phyloP scores from a whole-genome alignment of 306 rosid species.

The Glycine soja region DNA sequence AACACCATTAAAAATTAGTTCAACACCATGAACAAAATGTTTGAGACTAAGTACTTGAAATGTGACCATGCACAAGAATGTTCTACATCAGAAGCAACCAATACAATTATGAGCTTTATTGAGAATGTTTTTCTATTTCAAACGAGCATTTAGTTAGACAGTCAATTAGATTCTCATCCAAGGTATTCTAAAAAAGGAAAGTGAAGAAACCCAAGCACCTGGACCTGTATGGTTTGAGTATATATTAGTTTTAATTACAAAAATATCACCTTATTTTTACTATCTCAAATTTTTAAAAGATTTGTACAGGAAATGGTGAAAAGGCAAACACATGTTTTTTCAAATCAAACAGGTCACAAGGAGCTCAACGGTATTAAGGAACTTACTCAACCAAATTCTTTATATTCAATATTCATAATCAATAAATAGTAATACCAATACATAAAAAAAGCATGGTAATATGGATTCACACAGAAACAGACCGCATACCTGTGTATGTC shows the following conservation, averaged over 20 bases:
- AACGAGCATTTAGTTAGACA: not conserved
- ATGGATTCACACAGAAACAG: conserved; percentile 21
- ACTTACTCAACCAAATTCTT: conserved; percentile 28
- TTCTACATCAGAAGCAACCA: not conserved
- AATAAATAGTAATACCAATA: conserved; percentile 5
- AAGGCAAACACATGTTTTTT: not conserved
- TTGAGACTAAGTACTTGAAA: not conserved
- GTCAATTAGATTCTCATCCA: not conserved
- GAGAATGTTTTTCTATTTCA: not conserved
- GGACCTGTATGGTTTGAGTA: too few relatives aligned
- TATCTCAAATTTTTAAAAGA: not conserved
- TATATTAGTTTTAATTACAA: too few relatives aligned
- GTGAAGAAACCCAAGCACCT: not conserved
- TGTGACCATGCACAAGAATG: conserved; percentile 10
- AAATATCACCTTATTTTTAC: not conserved
- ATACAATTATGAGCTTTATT: not conserved
- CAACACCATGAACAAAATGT: not conserved
- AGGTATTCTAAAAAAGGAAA: not conserved
- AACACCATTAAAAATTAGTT: conserved; percentile 3
- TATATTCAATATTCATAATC: conserved; percentile 9
- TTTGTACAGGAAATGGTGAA: not conserved
- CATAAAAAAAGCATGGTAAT: conserved; percentile 19
- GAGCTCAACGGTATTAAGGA: not conserved
- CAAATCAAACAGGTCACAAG: not conserved
- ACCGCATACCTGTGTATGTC: conserved; percentile 87